Conservation (phyloP, 495 filamentous ascomycete species). For the Aspergillus homomorphus region DNA sequence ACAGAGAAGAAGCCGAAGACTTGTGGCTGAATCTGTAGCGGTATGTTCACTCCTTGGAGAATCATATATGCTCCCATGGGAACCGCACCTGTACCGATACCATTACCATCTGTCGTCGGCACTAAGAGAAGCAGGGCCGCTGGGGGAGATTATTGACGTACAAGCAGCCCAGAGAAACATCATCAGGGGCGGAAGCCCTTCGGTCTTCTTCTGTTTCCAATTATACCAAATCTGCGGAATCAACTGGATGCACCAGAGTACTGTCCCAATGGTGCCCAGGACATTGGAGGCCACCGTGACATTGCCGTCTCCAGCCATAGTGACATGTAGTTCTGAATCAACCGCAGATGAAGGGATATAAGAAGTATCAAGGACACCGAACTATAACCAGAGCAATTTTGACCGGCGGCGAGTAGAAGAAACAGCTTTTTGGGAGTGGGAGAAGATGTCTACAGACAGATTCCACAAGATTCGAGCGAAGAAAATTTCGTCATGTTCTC, state of each 20-base stretch:
- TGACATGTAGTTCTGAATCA: neutral
- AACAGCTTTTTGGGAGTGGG: neutral
- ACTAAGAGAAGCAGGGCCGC: slow-evolving; percentile 6
- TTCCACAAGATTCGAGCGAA: neutral
- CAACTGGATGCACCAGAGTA: slow-evolving; percentile 55
- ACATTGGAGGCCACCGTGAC: slow-evolving; percentile 50
- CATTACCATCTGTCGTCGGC: neutral
- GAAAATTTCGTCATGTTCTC: neutral
- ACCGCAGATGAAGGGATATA: neutral
- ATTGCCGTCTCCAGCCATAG: slow-evolving; percentile 28
- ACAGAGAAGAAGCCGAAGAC: slow-evolving; percentile 62
- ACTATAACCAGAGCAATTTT: neutral
- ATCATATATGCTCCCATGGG: slow-evolving; percentile 56
- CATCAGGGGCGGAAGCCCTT: slow-evolving; percentile 69
- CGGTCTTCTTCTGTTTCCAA: slow-evolving; percentile 65
- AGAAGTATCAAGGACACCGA: neutral
- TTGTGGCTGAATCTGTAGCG: slow-evolving; percentile 72
- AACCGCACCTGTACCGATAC: slow-evolving; percentile 35
- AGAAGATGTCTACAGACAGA: neutral
- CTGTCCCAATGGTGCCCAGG: slow-evolving; percentile 53
- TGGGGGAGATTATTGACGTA: slow-evolving; percentile 28
- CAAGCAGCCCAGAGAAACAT: slow-evolving; percentile 72
- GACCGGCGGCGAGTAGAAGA: neutral
- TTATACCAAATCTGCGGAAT: slow-evolving; percentile 68
- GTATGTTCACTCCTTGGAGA: slow-evolving; percentile 67